Percentiles rank a stretch among this genome's conserved stretches.
Conservation (phyloP, 2,329 filamentous ascomycete species). For the Phialemonium atrogriseum region DNA sequence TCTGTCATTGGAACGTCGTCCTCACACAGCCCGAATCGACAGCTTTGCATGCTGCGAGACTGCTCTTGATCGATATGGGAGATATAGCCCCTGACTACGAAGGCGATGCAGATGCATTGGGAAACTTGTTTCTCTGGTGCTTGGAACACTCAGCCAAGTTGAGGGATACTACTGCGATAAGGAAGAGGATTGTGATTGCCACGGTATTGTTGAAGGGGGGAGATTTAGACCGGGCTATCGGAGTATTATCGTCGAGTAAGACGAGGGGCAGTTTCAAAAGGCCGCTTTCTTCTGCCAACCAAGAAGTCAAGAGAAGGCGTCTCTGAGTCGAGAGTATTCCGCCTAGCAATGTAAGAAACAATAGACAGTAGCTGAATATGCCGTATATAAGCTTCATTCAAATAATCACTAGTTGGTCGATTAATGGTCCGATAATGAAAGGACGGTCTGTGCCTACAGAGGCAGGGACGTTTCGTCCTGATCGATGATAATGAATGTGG, state of each 20-base stretch:
- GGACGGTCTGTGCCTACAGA: too few species aligned
- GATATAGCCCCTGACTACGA: conserved; percentile 6
- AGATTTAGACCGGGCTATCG: neutral
- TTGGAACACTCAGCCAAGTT: conserved; percentile 2
- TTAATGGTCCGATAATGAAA: too few species aligned
- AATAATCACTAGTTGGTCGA: too few species aligned
- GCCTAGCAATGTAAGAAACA: too few species aligned
- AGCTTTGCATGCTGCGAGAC: neutral
- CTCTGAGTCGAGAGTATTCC: too few species aligned
- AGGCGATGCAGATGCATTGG: conserved; percentile 3
- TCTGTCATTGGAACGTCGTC: conserved; percentile 5
- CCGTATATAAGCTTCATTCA: too few species aligned
- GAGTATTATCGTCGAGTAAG: neutral
- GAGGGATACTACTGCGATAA: neutral
- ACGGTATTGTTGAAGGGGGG: neutral
- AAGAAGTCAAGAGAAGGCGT: neutral
- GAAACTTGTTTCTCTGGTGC: conserved; percentile 4
- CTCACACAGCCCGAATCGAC: conserved; percentile 2
- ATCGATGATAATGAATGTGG: conserved; percentile 57
- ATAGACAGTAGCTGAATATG: too few species aligned
- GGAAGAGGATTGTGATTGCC: neutral
- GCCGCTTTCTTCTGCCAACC: neutral
- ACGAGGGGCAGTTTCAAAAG: neutral
- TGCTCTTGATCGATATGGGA: conserved; percentile 4
- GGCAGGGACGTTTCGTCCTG: too few species aligned